A percentile compares a stretch with the other conserved stretches of the same genome.
phyloP scores from a whole-genome alignment of 345 rosid species.

The Mercurialis annua region DNA sequence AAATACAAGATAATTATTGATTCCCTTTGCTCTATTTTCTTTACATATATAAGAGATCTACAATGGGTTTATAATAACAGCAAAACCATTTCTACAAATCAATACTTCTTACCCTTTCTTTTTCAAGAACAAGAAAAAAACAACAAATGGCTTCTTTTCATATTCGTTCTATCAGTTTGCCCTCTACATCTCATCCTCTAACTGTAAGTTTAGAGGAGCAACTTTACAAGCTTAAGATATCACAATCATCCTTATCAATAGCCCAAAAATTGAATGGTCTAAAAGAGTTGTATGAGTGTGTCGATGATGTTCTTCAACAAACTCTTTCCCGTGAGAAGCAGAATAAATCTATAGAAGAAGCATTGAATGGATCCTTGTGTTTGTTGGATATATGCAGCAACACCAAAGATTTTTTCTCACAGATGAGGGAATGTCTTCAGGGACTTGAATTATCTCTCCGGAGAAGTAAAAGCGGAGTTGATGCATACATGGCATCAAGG shows the following conservation, averaged over 20 bases:
- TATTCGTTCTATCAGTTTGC: constrained; percentile 38
- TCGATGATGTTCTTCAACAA: constrained; percentile 3
- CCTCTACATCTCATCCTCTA: constrained; percentile 34
- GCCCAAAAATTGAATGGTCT: not conserved
- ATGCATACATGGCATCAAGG: too few relatives aligned
- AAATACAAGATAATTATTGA: not conserved
- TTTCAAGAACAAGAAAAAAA: too few relatives aligned
- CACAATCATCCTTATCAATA: constrained; percentile 9
- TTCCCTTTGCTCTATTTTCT: not conserved
- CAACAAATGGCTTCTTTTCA: constrained; percentile 13
- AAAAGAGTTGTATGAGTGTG: not conserved
- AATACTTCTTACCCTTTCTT: not conserved
- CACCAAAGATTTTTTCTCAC: not conserved
- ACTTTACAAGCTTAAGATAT: constrained; percentile 24
- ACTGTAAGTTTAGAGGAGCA: constrained; percentile 31
- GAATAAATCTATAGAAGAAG: not conserved
- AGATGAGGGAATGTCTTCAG: constrained; percentile 8
- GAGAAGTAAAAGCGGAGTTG: too few relatives aligned
- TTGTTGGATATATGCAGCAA: constrained; percentile 10
- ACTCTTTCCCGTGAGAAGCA: not conserved
- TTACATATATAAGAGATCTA: not conserved
- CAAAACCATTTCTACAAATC: not conserved
- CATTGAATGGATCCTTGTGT: constrained; percentile 10
- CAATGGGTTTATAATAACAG: not conserved
- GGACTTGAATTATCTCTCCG: too few relatives aligned